Conservation (phyloP, 768 basidiomycete species). For the Tricholoma sp. region DNA sequence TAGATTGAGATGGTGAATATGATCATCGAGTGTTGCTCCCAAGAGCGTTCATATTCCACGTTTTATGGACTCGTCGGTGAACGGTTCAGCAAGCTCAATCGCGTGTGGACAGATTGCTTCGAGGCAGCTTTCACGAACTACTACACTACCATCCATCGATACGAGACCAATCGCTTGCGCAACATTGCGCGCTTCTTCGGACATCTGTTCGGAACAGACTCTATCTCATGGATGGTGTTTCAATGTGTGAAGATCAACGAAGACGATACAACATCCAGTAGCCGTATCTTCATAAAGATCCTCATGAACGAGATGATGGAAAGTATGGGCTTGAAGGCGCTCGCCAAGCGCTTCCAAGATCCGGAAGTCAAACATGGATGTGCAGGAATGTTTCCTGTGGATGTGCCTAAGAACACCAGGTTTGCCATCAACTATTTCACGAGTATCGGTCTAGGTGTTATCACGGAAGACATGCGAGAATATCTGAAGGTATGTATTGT, state of each 20-base stretch:
- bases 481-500: slow-evolving; percentile 71
- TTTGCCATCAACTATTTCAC: slow-evolving; percentile 99
- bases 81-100: slow-evolving; percentile 94
- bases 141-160: slow-evolving; percentile 95
- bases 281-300: slow-evolving; percentile 97
- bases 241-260: slow-evolving; percentile 90
- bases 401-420: slow-evolving; percentile 94
- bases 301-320: slow-evolving; percentile 95
- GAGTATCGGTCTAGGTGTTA: slow-evolving; percentile 80
- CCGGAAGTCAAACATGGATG: slow-evolving; percentile 72
- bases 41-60: slow-evolving; percentile 96
- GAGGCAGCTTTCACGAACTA: slow-evolving; percentile 87
- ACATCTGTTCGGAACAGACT: slow-evolving; percentile 80
- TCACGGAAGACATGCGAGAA: slow-evolving; percentile 97
- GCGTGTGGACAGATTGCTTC: slow-evolving; percentile 87
- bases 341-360: slow-evolving; percentile 90
- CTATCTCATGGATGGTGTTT: slow-evolving; percentile 85
- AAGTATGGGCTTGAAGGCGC: slow-evolving; percentile 79
- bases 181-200: slow-evolving; percentile 98
- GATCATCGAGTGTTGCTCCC: slow-evolving; percentile 99
- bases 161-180: slow-evolving; percentile 96
- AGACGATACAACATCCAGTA: slow-evolving; percentile 93
- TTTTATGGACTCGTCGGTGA: slow-evolving; percentile 97
- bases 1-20: slow-evolving; percentile 96
- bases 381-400: slow-evolving; percentile 89